These are phyloP conservation scores for Sclerotinia glacialis DNA, from an alignment of 2,329 filamentous ascomycete genomes.

Conservation along the genomic window DNA sequence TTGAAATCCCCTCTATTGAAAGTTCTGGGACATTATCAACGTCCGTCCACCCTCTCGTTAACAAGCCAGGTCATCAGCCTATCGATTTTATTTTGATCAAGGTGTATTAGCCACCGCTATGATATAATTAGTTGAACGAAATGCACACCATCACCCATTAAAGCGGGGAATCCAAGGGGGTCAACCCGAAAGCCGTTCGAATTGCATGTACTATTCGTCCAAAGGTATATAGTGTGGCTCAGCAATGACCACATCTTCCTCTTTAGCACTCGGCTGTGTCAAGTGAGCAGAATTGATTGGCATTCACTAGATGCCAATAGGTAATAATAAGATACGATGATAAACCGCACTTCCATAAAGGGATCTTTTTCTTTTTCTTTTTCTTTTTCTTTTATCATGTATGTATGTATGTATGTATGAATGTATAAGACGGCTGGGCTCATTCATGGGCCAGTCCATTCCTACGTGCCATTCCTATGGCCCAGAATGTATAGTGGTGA, in stretches of 20 bases:
- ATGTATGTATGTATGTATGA: too few relatives aligned
- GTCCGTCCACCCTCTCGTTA: background rate
- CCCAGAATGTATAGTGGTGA: background rate
- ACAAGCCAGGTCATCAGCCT: background rate
- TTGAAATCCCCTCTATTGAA: background rate
- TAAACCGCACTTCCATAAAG: background rate
- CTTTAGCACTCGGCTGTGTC: background rate
- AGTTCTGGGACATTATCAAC: slow-evolving; percentile 4
- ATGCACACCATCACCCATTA: slow-evolving; percentile 9
- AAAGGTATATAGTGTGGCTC: slow-evolving; percentile 10
- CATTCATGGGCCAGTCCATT: too few relatives aligned
- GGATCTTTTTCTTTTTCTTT: background rate
- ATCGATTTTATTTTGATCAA: background rate
- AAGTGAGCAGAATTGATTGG: slow-evolving; percentile 7
- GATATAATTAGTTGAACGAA: background rate
- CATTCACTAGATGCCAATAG: background rate
- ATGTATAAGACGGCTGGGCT: background rate
- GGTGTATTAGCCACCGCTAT: slow-evolving; percentile 11
- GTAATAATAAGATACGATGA: background rate
- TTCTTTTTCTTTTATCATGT: background rate
- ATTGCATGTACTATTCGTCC: background rate
- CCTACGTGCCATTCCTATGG: background rate
- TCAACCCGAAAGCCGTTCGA: background rate
- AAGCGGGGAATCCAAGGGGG: background rate
- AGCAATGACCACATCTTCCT: background rate